Evolutionary conservation across 2,329 filamentous ascomycete species (phyloP), one percentile per base, ranked within the genome.

Genomic region (Chaetomiaceae sp.): DNA sequence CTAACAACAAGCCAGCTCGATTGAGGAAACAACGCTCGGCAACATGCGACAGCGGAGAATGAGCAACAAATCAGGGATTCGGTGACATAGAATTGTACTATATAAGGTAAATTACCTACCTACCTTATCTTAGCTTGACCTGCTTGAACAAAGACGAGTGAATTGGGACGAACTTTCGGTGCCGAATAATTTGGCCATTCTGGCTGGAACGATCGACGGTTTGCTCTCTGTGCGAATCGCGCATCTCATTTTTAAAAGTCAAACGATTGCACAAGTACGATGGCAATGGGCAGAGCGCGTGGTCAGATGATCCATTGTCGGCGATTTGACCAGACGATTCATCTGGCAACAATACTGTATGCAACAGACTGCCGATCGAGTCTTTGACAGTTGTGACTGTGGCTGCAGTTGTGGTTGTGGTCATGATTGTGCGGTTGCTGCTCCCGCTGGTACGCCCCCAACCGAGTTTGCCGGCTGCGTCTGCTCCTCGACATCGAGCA

Each of bases 311-410:
- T 14, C 13, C n/a, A n/a, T 33, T 20, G 29, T 18, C 14, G 48
- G 33, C 33, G 32, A 29, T 38, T 20, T 33, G 20, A 25, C 13
- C 30, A 42, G 23, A 27, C 10, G 10, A 4, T 38, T 27, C 25
- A 4, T 33, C 9, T 9, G 14, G 13, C 9, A n/a, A 13, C n/a
- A 37, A n/a, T n/a, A n/a, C n/a, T n/a, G n/a, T n/a, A 29, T 20
- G 23, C 21, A 29, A 27, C 32, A 23, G 32, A 30, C 47, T 47
- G 42, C 43, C 9, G 50, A 42, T 47, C 50, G 50, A 52, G 43
- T 52, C 42, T 20, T 25, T 23, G 34, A 16, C 20, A 7, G 20
- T 14, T 33, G 27, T 34, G 47, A 21, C 25, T 20, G 43, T 33
- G 43, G 37, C 18, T 32, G 33, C 20, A 33, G 33, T 34, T 23